Evolutionary conservation across 179 eudicot species (phyloP).

Genomic region (Sideroxylon spinosum): DNA sequence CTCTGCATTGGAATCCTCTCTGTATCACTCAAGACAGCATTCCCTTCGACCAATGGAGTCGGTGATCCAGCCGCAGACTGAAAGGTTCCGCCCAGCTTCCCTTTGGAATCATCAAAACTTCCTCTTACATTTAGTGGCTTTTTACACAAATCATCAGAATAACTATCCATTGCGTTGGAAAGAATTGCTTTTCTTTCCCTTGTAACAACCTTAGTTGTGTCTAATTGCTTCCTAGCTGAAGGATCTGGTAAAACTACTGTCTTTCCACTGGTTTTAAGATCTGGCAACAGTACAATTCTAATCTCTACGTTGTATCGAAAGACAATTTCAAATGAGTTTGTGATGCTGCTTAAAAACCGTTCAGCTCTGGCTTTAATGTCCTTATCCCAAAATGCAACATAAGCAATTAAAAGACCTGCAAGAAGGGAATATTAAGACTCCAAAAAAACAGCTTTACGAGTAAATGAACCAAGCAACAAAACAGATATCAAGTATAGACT

Average conservation of each 20-base stretch:
- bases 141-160: conserved; percentile 27
- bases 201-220: conserved; percentile 21
- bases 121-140: conserved; percentile 25
- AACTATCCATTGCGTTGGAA: conserved; percentile 14
- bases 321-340: conserved; percentile 77
- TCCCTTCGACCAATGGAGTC: conserved; percentile 30
- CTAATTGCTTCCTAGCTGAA: conserved; percentile 24
- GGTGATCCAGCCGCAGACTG: conserved; percentile 36
- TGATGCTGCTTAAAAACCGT: conserved; percentile 82
- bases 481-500: no score
- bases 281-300: conserved; percentile 54
- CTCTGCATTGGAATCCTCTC: conserved; percentile 68
- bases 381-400: conserved; percentile 66
- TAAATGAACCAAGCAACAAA: neutral
- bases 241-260: conserved; percentile 24
- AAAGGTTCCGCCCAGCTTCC: conserved; percentile 25
- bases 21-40: conserved; percentile 24
- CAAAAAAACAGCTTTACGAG: neutral
- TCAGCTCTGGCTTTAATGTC: conserved; percentile 82
- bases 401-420: conserved; percentile 73
- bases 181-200: conserved; percentile 27
- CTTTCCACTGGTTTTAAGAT: conserved; percentile 23
- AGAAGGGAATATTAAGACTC: neutral
- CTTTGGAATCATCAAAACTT: conserved; percentile 33
- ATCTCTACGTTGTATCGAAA: conserved; percentile 70